Percentiles rank a stretch among this genome's conserved stretches.
These are phyloP conservation scores for Rutstroemia sydowiana DNA, from an alignment of 2,329 filamentous ascomycete species.

Conservation along the genomic window DNA sequence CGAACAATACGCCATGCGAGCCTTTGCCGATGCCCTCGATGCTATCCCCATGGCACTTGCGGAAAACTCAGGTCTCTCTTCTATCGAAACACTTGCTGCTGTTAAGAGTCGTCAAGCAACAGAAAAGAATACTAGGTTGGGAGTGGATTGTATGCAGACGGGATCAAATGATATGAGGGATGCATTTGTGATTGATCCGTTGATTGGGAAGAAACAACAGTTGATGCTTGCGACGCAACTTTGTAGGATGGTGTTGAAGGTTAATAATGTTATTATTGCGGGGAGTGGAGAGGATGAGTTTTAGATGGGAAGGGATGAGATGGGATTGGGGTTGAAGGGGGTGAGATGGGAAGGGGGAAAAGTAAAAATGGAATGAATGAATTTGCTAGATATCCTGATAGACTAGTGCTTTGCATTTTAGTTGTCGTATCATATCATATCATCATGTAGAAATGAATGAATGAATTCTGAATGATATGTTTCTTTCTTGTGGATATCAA, in stretches of 20 bases:
- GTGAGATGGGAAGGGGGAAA: neutral
- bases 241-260: constrained; percentile 96
- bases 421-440: too few species aligned
- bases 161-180: constrained; percentile 97
- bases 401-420: too few species aligned
- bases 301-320: constrained; percentile 37
- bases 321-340: too few species aligned
- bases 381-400: neutral
- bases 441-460: too few species aligned
- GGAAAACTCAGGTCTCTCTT: constrained; percentile 93
- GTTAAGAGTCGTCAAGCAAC: constrained; percentile 97
- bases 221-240: constrained; percentile 92
- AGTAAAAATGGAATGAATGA: neutral
- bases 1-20: constrained; percentile 98
- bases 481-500: too few species aligned
- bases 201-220: constrained; percentile 98
- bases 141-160: constrained; percentile 95
- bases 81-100: constrained; percentile 88
- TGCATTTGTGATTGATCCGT: constrained; percentile 93
- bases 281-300: constrained; percentile 83
- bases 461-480: too few species aligned
- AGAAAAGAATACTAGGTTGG: constrained; percentile 69
- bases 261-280: constrained; percentile 92
- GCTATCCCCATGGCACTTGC: constrained; percentile 90
- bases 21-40: constrained; percentile 92